phyloP scores from a whole-genome alignment of 176 grass and related monocot genomes.

The Olyra latifolia region DNA sequence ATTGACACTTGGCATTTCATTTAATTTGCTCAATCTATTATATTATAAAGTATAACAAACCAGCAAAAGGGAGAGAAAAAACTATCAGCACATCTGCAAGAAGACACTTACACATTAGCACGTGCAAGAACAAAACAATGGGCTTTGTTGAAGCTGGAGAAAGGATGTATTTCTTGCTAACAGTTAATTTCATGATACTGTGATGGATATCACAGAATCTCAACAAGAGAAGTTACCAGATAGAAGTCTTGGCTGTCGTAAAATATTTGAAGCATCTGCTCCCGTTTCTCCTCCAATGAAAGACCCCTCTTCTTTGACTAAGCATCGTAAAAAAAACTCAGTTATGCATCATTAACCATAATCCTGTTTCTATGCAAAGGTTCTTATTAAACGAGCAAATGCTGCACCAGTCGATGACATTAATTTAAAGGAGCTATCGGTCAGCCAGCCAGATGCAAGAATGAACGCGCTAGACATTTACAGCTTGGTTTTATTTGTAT shows the following conservation, averaged over 20 bases:
- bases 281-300: constrained; percentile 88
- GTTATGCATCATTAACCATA: not conserved
- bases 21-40: not conserved
- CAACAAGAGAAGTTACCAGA: constrained; percentile 49
- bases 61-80: not conserved
- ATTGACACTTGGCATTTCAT: not conserved
- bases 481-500: too few relatives aligned
- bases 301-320: constrained; percentile 99
- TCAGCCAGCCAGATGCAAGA: too few relatives aligned
- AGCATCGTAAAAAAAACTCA: not conserved
- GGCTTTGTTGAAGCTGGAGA: not conserved
- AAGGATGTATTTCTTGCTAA: not conserved
- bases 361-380: not conserved
- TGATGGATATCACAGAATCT: not conserved
- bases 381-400: not conserved
- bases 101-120: not conserved
- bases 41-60: not conserved
- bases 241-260: constrained; percentile 85
- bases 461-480: too few relatives aligned
- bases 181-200: not conserved
- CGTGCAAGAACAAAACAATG: not conserved
- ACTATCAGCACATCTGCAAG: not conserved
- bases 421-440: too few relatives aligned
- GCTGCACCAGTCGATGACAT: too few relatives aligned
- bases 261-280: constrained; percentile 99